Conservation (phyloP, 805 yeast genomes). For the Dipodascopsis uninucleata region DNA sequence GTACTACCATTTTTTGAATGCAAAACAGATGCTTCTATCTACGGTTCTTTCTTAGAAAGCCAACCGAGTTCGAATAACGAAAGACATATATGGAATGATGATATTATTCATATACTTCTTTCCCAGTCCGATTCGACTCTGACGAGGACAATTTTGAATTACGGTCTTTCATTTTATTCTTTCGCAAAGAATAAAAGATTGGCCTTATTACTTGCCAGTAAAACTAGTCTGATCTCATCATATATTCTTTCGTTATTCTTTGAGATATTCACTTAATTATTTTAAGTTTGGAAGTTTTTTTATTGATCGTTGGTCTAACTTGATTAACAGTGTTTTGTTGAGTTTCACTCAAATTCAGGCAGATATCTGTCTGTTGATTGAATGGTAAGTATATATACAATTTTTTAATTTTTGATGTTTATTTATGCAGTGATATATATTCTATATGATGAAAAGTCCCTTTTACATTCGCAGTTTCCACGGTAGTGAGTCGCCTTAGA, state of each 20-base stretch:
- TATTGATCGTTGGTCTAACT: not conserved
- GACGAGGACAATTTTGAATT: conserved; percentile 26
- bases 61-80: too few species aligned
- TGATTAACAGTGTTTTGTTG: not conserved
- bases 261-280: not conserved
- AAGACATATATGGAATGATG: too few species aligned
- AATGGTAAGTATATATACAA: not conserved
- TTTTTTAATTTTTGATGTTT: not conserved
- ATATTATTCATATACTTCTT: conserved; percentile 23
- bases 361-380: not conserved
- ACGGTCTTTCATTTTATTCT: conserved; percentile 18
- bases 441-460: conserved; percentile 26
- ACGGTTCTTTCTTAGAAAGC: too few species aligned
- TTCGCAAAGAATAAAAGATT: conserved; percentile 29
- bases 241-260: not conserved
- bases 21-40: too few species aligned
- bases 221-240: conserved; percentile 21
- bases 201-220: conserved; percentile 29
- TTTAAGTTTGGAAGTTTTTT: not conserved
- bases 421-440: not conserved
- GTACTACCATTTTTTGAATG: too few species aligned
- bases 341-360: too few species aligned
- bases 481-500: conserved; percentile 29
- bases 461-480: conserved; percentile 29
- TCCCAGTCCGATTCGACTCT: conserved; percentile 29